These are phyloP conservation scores for Fusarium camptoceras DNA, from an alignment of 2,329 filamentous ascomycete species.

Conservation along the genomic window DNA sequence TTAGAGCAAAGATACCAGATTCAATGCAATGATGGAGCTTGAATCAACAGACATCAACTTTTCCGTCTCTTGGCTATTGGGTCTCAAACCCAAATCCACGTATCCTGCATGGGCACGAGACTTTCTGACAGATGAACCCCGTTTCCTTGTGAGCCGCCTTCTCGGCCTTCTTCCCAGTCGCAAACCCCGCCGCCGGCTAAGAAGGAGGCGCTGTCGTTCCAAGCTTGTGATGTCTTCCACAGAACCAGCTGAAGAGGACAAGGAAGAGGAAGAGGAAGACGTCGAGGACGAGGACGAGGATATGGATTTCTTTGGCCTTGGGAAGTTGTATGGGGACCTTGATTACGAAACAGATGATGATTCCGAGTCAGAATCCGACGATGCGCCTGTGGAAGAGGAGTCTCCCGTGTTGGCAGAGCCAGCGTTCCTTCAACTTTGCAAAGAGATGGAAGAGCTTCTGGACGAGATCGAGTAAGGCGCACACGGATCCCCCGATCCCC, in stretches of 20 bases:
- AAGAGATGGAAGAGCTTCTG: conserved; percentile 46
- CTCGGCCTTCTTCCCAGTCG: conserved; percentile 45
- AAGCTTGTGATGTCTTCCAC: conserved; percentile 23
- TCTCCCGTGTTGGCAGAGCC: conserved; percentile 44
- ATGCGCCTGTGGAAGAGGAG: conserved; percentile 34
- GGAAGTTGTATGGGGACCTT: conserved; percentile 43
- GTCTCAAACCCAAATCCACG: conserved; percentile 43
- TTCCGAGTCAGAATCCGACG: conserved; percentile 37
- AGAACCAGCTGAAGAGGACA: conserved; percentile 18
- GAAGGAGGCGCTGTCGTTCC: conserved; percentile 38
- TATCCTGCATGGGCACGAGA: conserved; percentile 44
- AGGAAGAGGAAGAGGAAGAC: conserved; percentile 21
- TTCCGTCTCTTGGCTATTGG: conserved; percentile 48
- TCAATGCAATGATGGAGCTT: conserved; percentile 45
- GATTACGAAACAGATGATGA: conserved; percentile 39
- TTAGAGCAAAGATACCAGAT: conserved; percentile 36
- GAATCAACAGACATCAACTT: conserved; percentile 45
- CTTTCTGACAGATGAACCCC: conserved; percentile 44
- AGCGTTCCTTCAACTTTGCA: conserved; percentile 46
- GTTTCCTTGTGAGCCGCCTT: conserved; percentile 48
- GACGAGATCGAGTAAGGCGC: conserved; percentile 48
- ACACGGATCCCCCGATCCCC: not conserved
- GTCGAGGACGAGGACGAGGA: conserved; percentile 27
- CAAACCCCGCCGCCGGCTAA: conserved; percentile 35
- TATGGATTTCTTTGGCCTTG: conserved; percentile 37